phyloP scores from a whole-genome alignment of 2,329 filamentous ascomycete genomes.

The Parastagonospora nodorum region DNA sequence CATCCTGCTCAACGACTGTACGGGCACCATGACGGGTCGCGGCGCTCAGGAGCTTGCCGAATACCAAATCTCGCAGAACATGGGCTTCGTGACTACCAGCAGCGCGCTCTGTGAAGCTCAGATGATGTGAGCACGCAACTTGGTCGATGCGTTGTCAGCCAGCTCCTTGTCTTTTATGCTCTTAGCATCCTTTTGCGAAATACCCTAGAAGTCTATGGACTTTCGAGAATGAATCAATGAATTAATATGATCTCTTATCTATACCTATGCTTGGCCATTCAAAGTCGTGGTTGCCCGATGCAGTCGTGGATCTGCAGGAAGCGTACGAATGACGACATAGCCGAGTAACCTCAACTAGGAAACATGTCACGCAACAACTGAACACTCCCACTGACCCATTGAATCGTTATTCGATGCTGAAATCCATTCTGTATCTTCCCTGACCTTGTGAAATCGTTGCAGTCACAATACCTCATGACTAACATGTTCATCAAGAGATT shows the following conservation, averaged over 20 bases:
- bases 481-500: conserved; percentile 22
- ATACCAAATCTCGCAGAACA: conserved; percentile 50
- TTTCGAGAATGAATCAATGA: background rate
- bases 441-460: too few relatives aligned
- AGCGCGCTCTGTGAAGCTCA: conserved; percentile 34
- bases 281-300: conserved; percentile 9
- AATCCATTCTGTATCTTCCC: background rate
- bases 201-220: conserved; percentile 12
- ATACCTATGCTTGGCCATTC: background rate
- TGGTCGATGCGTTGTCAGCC: conserved; percentile 2
- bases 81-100: conserved; percentile 50
- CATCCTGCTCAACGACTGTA: conserved; percentile 49
- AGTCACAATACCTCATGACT: background rate
- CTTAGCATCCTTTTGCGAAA: conserved; percentile 8
- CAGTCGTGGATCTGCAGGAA: conserved; percentile 28
- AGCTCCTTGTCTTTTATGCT: background rate
- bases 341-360: conserved; percentile 16
- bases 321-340: conserved; percentile 34
- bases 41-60: conserved; percentile 48
- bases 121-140: conserved; percentile 8
- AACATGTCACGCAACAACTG: conserved; percentile 20
- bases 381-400: background rate
- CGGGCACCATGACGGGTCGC: conserved; percentile 48
- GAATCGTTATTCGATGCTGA: background rate
- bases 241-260: background rate